phyloP scores from a whole-genome alignment of 2,329 filamentous ascomycete genomes.

The Venturia nashicola region DNA sequence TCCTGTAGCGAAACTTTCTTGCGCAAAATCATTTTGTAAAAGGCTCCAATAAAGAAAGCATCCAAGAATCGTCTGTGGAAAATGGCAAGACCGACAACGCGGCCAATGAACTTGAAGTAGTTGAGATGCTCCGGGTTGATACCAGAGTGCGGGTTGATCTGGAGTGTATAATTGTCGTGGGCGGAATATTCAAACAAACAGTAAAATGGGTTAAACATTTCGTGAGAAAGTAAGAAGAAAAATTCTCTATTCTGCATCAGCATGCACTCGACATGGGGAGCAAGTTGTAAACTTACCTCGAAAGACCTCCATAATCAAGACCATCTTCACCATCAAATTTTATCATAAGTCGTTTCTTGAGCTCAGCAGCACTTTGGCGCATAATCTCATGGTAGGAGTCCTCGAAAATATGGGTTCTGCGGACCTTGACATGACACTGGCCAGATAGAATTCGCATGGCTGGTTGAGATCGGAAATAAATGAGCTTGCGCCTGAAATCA shows the following conservation, averaged over 20 bases:
- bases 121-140: constrained; percentile 99
- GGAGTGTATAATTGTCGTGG: constrained; percentile 98
- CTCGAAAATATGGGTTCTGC: constrained; percentile 94
- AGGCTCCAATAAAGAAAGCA: constrained; percentile 96
- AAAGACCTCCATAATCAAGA: constrained; percentile 93
- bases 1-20: constrained; percentile 86
- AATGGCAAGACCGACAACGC: constrained; percentile 91
- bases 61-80: constrained; percentile 97
- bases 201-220: constrained; percentile 99
- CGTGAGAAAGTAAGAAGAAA: constrained; percentile 97
- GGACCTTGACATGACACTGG: constrained; percentile 96
- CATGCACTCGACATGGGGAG: not conserved
- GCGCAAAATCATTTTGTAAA: constrained; percentile 98
- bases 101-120: constrained; percentile 99
- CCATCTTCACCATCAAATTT: constrained; percentile 99
- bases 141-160: constrained; percentile 98
- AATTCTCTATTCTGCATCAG: constrained; percentile 57
- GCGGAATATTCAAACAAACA: constrained; percentile 98
- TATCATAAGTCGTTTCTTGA: constrained; percentile 99
- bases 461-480: constrained; percentile 97
- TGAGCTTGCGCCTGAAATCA: constrained; percentile 93
- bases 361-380: constrained; percentile 82
- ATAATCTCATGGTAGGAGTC: constrained; percentile 98
- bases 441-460: constrained; percentile 90
- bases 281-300: constrained; percentile 39